Base-by-base conservation (phyloP, 1,284 basidiomycete genomes). In the Sanguinoderma infundibulare region DNA sequence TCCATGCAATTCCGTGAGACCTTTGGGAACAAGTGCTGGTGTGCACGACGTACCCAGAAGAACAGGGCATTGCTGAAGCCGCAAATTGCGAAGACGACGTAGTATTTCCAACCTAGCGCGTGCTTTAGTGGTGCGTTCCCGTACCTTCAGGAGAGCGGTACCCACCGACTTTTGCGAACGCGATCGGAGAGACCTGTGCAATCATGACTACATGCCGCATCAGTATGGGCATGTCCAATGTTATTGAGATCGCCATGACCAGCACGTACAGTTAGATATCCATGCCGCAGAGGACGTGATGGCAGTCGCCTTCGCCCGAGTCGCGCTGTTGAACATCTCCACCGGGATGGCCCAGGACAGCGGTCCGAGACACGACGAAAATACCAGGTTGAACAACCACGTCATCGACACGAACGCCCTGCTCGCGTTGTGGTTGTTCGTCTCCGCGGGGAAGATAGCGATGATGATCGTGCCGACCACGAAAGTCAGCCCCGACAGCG, bases 21-120 rank as follows among this genome's bases (percentile, higher is more conserved):
- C 5, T 20, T 35, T 8, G 15, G 40, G 9, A 17, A n/a, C 44
- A 30, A 8, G 26, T 14, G 17, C 15, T 6, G 15, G 47, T 10
- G 14, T 15, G 17, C 8, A 5, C 14, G 22, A 47, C 49, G 4
- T 55, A 67, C 65, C 81, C 82, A 87, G 67, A 87, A 81, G 63
- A 83, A 83, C 5, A 87, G 67, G 0, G 86, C 85, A 68, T 88
- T 88, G 14, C 85, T 84, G 73, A 86, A 83, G 9, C 81, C 78
- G 68, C 84, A 85, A 55, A 89, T 81, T 2, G 85, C 85, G 61
- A 88, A 88, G 22, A 87, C 82, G 44, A 88, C 76, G 71, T 80
- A 81, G 71, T 78, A 82, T 73, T 75, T 78, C 79, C 80, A 82
- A 6, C 70, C 69, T 67, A 32, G 3, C 3, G 34, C 12, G 14